phyloP scores from a whole-genome alignment of 1,284 basidiomycete genomes.

The Heterobasidion parviporum region DNA sequence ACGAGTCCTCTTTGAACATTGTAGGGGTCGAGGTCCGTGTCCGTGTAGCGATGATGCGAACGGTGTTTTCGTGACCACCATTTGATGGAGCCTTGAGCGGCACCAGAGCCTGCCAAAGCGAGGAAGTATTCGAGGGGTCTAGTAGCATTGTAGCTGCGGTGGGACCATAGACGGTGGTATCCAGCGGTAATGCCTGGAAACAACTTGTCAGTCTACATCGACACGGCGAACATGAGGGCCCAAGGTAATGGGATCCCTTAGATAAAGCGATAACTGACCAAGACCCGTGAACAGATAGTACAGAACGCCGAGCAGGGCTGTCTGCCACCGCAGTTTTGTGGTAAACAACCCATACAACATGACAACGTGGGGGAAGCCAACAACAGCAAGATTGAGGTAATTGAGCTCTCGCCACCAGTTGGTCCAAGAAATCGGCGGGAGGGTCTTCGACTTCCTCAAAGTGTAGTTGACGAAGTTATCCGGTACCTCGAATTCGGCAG shows the following conservation, averaged over 20 bases:
- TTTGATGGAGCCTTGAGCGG: conserved; percentile 80
- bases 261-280: conserved; percentile 15
- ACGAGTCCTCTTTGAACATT: conserved; percentile 69
- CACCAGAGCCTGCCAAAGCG: conserved; percentile 70
- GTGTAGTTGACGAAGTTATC: conserved; percentile 89
- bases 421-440: conserved; percentile 69
- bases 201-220: background rate
- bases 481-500: conserved; percentile 56
- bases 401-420: conserved; percentile 70
- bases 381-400: conserved; percentile 31
- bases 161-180: conserved; percentile 85
- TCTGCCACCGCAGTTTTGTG: conserved; percentile 31
- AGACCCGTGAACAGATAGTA: conserved; percentile 56
- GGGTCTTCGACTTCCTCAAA: conserved; percentile 64
- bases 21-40: conserved; percentile 84
- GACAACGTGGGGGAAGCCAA: conserved; percentile 41
- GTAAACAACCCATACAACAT: conserved; percentile 43
- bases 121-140: conserved; percentile 67
- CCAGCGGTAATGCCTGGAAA: conserved; percentile 29
- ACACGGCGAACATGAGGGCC: background rate
- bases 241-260: too few relatives aligned
- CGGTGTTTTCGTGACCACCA: conserved; percentile 90
- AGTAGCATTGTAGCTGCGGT: conserved; percentile 77
- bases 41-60: conserved; percentile 81
- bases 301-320: conserved; percentile 34